A percentile compares a stretch with the other conserved stretches of the same genome.
These are phyloP conservation scores for Linnemannia hyalina DNA, from an alignment of 192 early-diverging fungal species.

Conservation along the genomic window DNA sequence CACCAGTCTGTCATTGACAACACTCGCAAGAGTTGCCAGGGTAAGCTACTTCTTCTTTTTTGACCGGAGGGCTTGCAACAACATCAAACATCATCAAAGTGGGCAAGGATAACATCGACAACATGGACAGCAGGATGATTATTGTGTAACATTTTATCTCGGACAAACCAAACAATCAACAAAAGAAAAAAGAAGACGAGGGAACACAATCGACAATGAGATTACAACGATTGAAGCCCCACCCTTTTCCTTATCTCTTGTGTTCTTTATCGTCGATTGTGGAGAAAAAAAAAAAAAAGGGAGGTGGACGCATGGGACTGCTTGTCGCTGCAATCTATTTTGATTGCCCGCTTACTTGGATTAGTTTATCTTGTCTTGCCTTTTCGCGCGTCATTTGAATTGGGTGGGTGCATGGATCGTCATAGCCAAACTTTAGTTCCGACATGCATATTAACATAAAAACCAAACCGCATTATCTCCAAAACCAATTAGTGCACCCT, in stretches of 20 bases:
- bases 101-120: neutral
- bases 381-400: neutral
- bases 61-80: too few relatives aligned
- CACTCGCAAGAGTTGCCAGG: conserved; percentile 60
- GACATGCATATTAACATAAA: neutral
- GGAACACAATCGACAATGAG: neutral
- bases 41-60: conserved; percentile 49
- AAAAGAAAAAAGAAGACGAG: neutral
- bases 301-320: too few relatives aligned
- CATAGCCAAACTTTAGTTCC: conserved; percentile 2
- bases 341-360: conserved; percentile 14
- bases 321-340: neutral
- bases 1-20: conserved; percentile 75
- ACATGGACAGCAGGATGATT: neutral
- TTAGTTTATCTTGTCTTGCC: neutral
- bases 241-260: neutral
- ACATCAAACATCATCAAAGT: too few relatives aligned
- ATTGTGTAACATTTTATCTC: neutral
- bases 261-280: neutral
- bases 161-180: neutral
- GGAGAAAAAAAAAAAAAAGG: neutral
- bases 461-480: neutral
- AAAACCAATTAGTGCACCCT: conserved; percentile 57
- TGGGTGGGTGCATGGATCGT: neutral
- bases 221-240: neutral